phyloP scores from a whole-genome alignment of 768 basidiomycete species.

The Pleurotus tuoliensis region DNA sequence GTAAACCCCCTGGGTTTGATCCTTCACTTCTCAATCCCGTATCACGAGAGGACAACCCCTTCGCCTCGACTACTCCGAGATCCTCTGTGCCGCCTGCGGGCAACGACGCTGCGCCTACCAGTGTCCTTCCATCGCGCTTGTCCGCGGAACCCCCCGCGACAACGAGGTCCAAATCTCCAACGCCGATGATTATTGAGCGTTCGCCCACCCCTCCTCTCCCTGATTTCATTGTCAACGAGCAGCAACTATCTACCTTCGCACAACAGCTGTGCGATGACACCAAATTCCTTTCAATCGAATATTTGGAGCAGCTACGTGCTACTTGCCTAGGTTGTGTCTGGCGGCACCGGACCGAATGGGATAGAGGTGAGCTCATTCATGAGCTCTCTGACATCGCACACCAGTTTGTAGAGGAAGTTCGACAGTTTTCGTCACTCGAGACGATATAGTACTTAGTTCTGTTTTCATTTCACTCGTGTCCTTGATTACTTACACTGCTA shows the following conservation, averaged over 20 bases:
- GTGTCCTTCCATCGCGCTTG: no score
- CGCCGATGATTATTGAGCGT: slow-evolving; percentile 52
- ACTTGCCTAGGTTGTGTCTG: slow-evolving; percentile 78
- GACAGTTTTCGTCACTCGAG: slow-evolving; percentile 6
- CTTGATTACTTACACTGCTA: no score
- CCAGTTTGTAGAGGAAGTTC: slow-evolving; percentile 67
- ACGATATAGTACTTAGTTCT: no score
- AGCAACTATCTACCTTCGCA: slow-evolving; percentile 44
- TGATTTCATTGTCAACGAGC: slow-evolving; percentile 66
- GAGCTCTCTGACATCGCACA: slow-evolving; percentile 55
- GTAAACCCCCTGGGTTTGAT: slow-evolving; percentile 10
- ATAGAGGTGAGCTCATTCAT: slow-evolving; percentile 60
- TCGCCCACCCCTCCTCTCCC: slow-evolving; percentile 71
- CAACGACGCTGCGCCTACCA: no score
- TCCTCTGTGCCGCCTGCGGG: no score
- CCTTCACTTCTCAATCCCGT: slow-evolving; percentile 16
- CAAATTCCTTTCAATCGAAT: slow-evolving; percentile 66
- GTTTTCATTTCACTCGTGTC: no score
- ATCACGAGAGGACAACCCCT: neutral
- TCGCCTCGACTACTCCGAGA: neutral
- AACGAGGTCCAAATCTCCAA: slow-evolving; percentile 16
- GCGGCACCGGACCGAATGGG: slow-evolving; percentile 80
- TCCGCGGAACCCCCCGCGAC: neutral
- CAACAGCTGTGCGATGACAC: slow-evolving; percentile 52
- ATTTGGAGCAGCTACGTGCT: slow-evolving; percentile 92